Evolutionary conservation across 140 eudicot species (phyloP), one percentile per base, ranked within the genome.

Genomic region (Eryngium alpinum): DNA sequence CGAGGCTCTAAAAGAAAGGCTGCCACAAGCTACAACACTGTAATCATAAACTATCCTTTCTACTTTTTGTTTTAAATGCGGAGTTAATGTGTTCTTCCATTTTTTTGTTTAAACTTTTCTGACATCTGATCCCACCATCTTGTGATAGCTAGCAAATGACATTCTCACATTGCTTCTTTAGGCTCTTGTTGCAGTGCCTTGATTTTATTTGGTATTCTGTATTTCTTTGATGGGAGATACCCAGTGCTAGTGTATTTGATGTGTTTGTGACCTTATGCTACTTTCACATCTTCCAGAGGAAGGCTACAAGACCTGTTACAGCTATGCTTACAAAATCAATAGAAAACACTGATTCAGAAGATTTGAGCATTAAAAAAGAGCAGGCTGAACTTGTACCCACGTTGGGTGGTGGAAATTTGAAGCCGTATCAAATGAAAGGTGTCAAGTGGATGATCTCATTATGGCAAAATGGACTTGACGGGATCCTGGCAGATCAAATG

Each of bases 401-500:
- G 76, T 50, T 96, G 90, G 93, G 98, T 78, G 99, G 99, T 83
- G 99, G 99, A 71, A 86, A 89, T 82, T 81, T 96, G 88, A 96
- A 96, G 86, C 28, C 96, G 31, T 96, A 96, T 80, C 99, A 96
- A 77, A 46, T 89, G 56, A 96, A 96, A 91, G 99, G 99, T 60
- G 98, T 96, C 43, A 96, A 96, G 78, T 96, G 99, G 99, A 75
- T 96, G 81, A 96, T 96, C 44, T 96, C 98, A 31, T 84, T 96
- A 32, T 96, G 99, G 99, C 99, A 96, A 86, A 96, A 96, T 72
- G 98, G 99, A 57, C 87, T 96, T 32, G 93, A 96, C 57, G 99
- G 99, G 43, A 96, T 96, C 70, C 96, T 96, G 38, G 99, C 99
- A 57, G 99, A 96, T 86, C 99, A 96, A 79, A 96, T 96, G 98